Evolutionary conservation across 2,329 filamentous ascomycete species (phyloP), one percentile per base, ranked within the genome.

Genomic region (Phaeosphaeria sp.): DNA sequence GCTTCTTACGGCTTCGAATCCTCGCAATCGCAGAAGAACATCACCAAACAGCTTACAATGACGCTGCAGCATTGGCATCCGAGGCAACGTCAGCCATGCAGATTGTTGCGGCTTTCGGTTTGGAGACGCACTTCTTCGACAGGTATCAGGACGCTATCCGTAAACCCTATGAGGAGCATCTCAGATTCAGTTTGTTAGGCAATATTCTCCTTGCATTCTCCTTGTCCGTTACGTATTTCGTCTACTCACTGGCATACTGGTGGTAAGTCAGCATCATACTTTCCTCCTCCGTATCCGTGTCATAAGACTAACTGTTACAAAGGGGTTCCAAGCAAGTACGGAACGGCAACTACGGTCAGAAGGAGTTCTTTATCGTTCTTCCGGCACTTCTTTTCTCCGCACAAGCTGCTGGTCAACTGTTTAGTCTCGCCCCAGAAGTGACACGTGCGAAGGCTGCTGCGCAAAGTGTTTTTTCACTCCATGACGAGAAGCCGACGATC

Each of bases 11-110:
- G 42, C 73, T 84, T 11, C 76, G 79, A 5, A 78, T 83, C 3
- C 73, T 84, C 15, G 83, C 85, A 2, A 81, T 83, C 39, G 87
- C 89, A 48, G 86, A 91, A 60, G 82, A 85, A 54, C 83, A 84
- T 15, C 87, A 90, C 63, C 84, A 87, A 42, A 84, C 83, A 22
- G 87, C 89, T 2, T 91, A 89, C 64, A 82, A 85, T 6, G 82
- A 83, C 44, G 87, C 89, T 1, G 85, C 88, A 17, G 82, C 84
- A 5, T 83, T 91, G 51, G 88, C 88, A 1, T 86, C 87, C 6
- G 89, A 92, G 64, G 88, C 88, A 1, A 87, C 89, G 49, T 83
- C 85, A 51, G 86, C 84, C 1, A 88, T 89, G 74, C 86, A 87
- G 64, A 91, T 89, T 25, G 83, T 82, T 15, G 77, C 79, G 2